A percentile compares a stretch with the other conserved stretches of the same genome.
phyloP scores from a whole-genome alignment of 345 rosid genomes.

The Salix viminalis region DNA sequence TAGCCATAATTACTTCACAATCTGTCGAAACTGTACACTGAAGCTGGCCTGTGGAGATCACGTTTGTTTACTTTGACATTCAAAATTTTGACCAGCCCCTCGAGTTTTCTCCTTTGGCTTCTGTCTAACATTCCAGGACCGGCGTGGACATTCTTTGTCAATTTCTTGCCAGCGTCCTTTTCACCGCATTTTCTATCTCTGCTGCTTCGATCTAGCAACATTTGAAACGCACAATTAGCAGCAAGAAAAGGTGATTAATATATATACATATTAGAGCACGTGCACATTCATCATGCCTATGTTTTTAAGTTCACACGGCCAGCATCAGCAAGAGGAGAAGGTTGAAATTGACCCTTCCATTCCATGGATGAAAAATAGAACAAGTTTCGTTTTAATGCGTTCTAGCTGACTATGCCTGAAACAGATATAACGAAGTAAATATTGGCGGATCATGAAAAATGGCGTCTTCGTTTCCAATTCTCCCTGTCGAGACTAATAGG shows the following conservation, averaged over 20 bases:
- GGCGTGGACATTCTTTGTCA: conserved; percentile 31
- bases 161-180: conserved; percentile 34
- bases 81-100: not conserved
- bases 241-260: not conserved
- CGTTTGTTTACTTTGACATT: not conserved
- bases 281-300: not conserved
- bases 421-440: not conserved
- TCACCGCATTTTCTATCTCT: conserved; percentile 41
- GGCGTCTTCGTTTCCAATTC: not conserved
- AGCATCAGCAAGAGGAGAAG: not conserved
- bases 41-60: not conserved
- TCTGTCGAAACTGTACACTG: not conserved
- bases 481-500: too few relatives aligned
- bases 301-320: not conserved
- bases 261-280: not conserved
- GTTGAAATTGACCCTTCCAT: not conserved
- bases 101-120: not conserved
- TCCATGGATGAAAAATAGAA: not conserved
- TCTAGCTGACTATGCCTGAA: not conserved
- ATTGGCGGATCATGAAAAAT: not conserved
- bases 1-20: not conserved
- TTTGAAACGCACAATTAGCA: not conserved
- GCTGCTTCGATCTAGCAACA: conserved; percentile 42
- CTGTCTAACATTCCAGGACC: conserved; percentile 17
- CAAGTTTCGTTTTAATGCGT: not conserved